A percentile compares a stretch with the other conserved stretches of the same genome.
Evolutionary conservation across 2,329 filamentous ascomycete genomes (phyloP).

Genomic region (Phyllosticta capitalensis): DNA sequence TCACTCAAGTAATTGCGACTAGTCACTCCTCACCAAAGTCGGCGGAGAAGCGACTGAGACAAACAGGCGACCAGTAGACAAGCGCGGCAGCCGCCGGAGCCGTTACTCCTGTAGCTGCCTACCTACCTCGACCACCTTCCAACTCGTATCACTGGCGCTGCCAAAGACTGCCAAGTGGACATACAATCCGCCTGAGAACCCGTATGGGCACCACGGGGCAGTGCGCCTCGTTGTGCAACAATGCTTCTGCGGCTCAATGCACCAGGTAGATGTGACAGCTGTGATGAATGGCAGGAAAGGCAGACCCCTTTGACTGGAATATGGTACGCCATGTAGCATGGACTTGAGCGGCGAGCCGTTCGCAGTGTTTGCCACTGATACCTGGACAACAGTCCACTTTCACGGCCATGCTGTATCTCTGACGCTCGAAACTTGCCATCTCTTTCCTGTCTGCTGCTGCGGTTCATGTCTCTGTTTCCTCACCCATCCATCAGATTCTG

Average conservation of each 20-base stretch:
- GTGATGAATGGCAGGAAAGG: not conserved
- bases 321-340: not conserved
- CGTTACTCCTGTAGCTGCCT: not conserved
- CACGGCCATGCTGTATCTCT: not conserved
- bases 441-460: not conserved
- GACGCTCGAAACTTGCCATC: not conserved
- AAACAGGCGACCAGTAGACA: not conserved
- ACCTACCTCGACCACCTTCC: not conserved
- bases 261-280: not conserved
- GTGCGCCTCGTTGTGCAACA: not conserved
- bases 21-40: not conserved
- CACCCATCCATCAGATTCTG: not conserved
- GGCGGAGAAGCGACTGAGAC: not conserved
- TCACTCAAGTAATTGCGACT: not conserved
- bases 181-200: not conserved
- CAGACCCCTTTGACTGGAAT: not conserved
- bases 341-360: not conserved
- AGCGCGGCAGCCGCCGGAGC: not conserved
- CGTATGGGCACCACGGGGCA: not conserved
- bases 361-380: not conserved
- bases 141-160: not conserved
- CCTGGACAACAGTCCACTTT: not conserved
- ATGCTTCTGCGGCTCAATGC: not conserved
- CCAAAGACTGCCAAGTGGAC: not conserved
- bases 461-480: not conserved